phyloP scores from a whole-genome alignment of 2,329 filamentous ascomycete species.

The Hortaea sp. region DNA sequence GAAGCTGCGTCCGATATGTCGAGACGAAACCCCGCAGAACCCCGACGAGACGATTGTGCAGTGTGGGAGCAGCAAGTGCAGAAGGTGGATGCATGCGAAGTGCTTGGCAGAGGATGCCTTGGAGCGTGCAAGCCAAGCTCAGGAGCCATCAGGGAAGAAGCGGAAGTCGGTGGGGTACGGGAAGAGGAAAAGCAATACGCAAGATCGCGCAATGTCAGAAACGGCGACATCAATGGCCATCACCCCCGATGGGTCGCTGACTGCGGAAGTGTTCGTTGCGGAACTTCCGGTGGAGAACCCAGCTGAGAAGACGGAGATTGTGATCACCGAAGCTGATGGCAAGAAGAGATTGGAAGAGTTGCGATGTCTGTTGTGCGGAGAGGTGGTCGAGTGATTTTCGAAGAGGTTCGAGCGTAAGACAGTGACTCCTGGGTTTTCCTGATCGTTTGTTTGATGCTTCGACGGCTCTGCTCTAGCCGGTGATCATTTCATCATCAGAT shows the following conservation, averaged over 20 bases:
- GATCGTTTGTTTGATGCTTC: no score
- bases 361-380: conserved; percentile 19
- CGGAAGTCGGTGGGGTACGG: background rate
- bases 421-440: no score
- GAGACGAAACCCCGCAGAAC: conserved; percentile 31
- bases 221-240: conserved; percentile 1
- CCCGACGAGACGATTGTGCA: conserved; percentile 33
- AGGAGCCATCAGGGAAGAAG: background rate
- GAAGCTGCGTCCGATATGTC: conserved; percentile 30
- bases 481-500: no score
- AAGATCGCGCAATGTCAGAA: background rate
- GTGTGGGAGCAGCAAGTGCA: conserved; percentile 28
- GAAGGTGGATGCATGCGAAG: conserved; percentile 33
- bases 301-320: conserved; percentile 15
- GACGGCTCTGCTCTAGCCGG: no score
- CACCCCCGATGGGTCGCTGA: conserved; percentile 7
- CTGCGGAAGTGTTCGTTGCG: conserved; percentile 18
- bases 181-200: conserved; percentile 8
- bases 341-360: conserved; percentile 14
- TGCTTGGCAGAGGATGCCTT: conserved; percentile 27
- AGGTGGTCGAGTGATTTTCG: background rate
- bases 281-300: conserved; percentile 9
- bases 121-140: conserved; percentile 1
- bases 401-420: background rate
- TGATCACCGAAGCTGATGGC: conserved; percentile 17